These are phyloP conservation scores for Selenicereus undatus DNA, from an alignment of 148 eudicot species.

Conservation along the genomic window DNA sequence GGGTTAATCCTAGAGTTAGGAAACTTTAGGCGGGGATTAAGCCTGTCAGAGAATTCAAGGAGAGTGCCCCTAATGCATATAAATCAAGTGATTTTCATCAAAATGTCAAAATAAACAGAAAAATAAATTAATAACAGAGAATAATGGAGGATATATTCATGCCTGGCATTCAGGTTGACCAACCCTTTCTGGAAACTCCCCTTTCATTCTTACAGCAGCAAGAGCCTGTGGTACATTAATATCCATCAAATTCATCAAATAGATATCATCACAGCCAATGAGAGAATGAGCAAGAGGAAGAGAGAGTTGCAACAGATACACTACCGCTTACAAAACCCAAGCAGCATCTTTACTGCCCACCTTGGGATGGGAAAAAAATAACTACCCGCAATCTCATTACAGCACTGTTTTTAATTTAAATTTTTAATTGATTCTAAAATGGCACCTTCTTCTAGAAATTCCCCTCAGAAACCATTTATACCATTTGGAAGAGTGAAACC, in stretches of 20 bases:
- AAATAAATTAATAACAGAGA: background rate
- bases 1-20: too few relatives aligned
- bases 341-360: constrained; percentile 1
- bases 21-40: too few relatives aligned
- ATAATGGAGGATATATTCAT: constrained; percentile 17
- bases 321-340: background rate
- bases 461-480: background rate
- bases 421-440: background rate
- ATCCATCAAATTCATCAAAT: constrained; percentile 32
- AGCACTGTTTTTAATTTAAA: background rate
- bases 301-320: constrained; percentile 7
- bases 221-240: constrained; percentile 57
- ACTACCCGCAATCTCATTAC: background rate
- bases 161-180: constrained; percentile 99
- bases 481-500: background rate
- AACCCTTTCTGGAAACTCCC: constrained; percentile 88
- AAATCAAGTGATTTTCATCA: background rate
- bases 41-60: too few relatives aligned
- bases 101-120: background rate
- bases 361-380: background rate
- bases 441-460: background rate
- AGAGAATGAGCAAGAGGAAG: background rate
- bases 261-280: constrained; percentile 16
- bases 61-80: background rate
- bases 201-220: constrained; percentile 84